phyloP scores from a whole-genome alignment of 257 asterid genomes.

The Avicennia marina region DNA sequence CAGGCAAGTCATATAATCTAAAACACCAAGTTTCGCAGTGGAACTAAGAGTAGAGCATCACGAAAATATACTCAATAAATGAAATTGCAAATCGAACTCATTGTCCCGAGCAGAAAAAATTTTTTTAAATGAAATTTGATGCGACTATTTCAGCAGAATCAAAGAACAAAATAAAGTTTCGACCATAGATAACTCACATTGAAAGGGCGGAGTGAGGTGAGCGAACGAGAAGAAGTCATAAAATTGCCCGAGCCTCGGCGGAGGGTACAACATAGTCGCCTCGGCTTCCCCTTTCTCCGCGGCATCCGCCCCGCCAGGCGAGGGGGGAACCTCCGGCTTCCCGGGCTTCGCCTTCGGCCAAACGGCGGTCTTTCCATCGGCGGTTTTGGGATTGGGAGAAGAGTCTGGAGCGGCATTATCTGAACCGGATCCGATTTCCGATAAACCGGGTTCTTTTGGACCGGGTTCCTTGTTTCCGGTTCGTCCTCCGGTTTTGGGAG shows the following conservation, averaged over 20 bases:
- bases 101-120: too few species aligned
- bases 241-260: constrained; percentile 75
- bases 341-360: constrained; percentile 34
- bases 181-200: constrained; percentile 41
- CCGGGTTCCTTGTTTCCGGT: constrained; percentile 35
- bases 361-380: constrained; percentile 37
- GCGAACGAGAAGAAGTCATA: constrained; percentile 82
- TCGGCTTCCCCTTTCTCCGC: constrained; percentile 40
- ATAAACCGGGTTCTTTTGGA: constrained; percentile 30
- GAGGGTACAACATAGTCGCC: constrained; percentile 65
- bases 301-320: constrained; percentile 26
- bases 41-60: too few species aligned
- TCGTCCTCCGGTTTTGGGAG: constrained; percentile 38
- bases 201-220: constrained; percentile 81
- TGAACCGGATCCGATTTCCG: constrained; percentile 26
- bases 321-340: constrained; percentile 27
- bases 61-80: too few species aligned
- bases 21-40: too few species aligned
- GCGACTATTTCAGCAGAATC: neutral
- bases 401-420: constrained; percentile 31
- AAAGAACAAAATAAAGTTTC: neutral
- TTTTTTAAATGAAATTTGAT: too few species aligned
- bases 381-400: constrained; percentile 26
- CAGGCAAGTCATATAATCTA: too few species aligned
- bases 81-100: too few species aligned